Evolutionary conservation across 306 rosid species (phyloP).

Genomic region (Lablab purpureus): DNA sequence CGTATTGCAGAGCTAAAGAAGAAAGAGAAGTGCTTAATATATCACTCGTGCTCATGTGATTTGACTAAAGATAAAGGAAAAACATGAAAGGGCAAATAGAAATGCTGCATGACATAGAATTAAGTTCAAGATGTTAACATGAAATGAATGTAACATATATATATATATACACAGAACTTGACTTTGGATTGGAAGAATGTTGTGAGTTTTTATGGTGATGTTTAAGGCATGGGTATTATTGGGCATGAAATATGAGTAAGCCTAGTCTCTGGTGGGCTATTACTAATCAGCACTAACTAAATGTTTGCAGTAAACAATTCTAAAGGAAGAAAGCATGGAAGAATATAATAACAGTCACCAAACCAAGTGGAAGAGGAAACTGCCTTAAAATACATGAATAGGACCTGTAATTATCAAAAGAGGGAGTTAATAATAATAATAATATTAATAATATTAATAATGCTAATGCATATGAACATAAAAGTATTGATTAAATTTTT

Average conservation of each 20-base stretch:
- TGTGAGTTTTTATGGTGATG: background rate
- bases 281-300: slow-evolving; percentile 39
- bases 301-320: slow-evolving; percentile 25
- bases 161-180: slow-evolving; percentile 7
- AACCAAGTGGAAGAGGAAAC: slow-evolving; percentile 28
- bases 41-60: background rate
- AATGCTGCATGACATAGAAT: slow-evolving; percentile 14
- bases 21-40: background rate
- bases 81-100: background rate
- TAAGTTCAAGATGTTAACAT: slow-evolving; percentile 3
- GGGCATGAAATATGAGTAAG: slow-evolving; percentile 18
- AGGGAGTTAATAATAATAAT: background rate
- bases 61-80: background rate
- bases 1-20: background rate
- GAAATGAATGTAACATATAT: background rate
- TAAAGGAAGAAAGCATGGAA: slow-evolving; percentile 35
- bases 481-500: no score
- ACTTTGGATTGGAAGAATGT: slow-evolving; percentile 24
- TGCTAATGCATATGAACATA: background rate
- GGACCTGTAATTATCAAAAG: background rate
- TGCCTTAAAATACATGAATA: slow-evolving; percentile 1
- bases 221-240: background rate
- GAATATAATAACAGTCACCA: slow-evolving; percentile 39
- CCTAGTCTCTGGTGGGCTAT: slow-evolving; percentile 41
- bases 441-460: background rate